These are phyloP conservation scores for Pythium volutum DNA, from an alignment of 352 stramenopile genomes.

Conservation along the genomic window DNA sequence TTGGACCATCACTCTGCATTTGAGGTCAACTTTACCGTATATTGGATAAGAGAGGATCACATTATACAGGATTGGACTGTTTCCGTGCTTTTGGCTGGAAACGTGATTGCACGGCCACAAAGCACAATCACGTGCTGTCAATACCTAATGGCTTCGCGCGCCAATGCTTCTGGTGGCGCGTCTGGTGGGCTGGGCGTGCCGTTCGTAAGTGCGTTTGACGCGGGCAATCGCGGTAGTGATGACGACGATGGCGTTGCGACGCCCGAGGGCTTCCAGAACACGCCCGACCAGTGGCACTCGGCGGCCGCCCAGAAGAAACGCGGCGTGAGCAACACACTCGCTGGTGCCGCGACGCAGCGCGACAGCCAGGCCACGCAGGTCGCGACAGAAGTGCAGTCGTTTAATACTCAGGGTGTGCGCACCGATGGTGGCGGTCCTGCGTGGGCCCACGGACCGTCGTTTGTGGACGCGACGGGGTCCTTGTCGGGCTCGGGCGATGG, in stretches of 20 bases:
- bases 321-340: constrained; percentile 11
- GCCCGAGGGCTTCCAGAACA: constrained; percentile 59
- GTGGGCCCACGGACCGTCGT: constrained; percentile 32
- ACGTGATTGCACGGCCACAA: no score
- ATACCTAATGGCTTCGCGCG: constrained; percentile 1
- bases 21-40: neutral
- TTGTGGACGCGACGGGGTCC: constrained; percentile 35
- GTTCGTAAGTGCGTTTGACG: constrained; percentile 38
- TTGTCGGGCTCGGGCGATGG: constrained; percentile 13
- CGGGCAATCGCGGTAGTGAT: constrained; percentile 25
- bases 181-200: constrained; percentile 4
- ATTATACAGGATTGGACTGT: constrained; percentile 5
- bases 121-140: neutral
- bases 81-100: neutral
- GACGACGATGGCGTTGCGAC: constrained; percentile 57
- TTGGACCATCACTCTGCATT: constrained; percentile 13
- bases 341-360: constrained; percentile 20
- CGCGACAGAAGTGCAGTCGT: constrained; percentile 23
- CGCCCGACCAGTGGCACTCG: constrained; percentile 36
- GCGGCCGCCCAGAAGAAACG: constrained; percentile 35
- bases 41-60: constrained; percentile 6
- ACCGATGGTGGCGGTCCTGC: neutral
- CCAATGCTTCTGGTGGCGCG: neutral
- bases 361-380: constrained; percentile 45
- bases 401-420: constrained; percentile 2